Evolutionary conservation across 805 yeast species (phyloP).

Genomic region (Suhomyces prunicola): DNA sequence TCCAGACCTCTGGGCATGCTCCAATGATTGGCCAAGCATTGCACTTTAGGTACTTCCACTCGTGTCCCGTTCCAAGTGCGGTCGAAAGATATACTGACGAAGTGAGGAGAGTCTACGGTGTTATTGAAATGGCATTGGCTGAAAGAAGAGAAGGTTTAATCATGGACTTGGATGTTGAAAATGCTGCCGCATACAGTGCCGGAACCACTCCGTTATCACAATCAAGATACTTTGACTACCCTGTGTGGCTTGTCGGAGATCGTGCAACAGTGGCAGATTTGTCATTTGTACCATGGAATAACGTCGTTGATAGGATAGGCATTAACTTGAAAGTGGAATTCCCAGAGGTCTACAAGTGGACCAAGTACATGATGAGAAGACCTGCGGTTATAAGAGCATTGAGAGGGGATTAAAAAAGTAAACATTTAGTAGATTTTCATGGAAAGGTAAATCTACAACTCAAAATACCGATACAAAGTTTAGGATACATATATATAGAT

Average conservation of each 20-base stretch:
- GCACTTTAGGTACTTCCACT: constrained; percentile 88
- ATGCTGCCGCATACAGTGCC: constrained; percentile 80
- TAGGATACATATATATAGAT: not conserved
- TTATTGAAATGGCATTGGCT: constrained; percentile 90
- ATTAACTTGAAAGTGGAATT: constrained; percentile 82
- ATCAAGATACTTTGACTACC: constrained; percentile 84
- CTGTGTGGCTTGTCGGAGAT: constrained; percentile 94
- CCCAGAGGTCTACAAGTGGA: constrained; percentile 96
- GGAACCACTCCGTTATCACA: constrained; percentile 87
- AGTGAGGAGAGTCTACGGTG: constrained; percentile 90
- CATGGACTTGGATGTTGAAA: constrained; percentile 84
- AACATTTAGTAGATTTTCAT: not conserved
- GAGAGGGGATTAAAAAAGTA: constrained; percentile 51
- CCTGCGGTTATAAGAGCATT: constrained; percentile 88
- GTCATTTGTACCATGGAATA: constrained; percentile 95
- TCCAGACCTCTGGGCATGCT: constrained; percentile 95
- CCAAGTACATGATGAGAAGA: constrained; percentile 91
- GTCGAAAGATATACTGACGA: constrained; percentile 89
- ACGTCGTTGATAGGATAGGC: constrained; percentile 90
- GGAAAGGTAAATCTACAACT: not conserved
- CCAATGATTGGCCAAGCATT: constrained; percentile 99
- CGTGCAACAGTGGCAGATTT: constrained; percentile 78
- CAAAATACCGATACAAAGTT: not conserved
- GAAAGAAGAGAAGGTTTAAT: constrained; percentile 87
- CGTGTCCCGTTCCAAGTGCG: constrained; percentile 81